These are phyloP conservation scores for Glycine tomentella DNA, from an alignment of 306 rosid genomes.

Conservation along the genomic window DNA sequence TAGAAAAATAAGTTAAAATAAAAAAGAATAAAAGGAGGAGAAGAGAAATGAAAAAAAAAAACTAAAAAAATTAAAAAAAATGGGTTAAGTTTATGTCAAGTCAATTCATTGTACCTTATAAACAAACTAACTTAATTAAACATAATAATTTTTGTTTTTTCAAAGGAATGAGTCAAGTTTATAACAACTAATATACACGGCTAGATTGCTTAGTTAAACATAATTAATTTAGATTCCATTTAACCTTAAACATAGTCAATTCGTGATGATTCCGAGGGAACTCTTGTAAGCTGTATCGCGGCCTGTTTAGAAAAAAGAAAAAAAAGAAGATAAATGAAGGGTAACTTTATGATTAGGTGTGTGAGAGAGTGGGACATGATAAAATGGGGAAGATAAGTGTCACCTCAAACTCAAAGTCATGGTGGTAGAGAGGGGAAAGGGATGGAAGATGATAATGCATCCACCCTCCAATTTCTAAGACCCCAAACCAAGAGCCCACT, in stretches of 20 bases:
- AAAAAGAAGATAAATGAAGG: not conserved
- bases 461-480: slow-evolving; percentile 39
- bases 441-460: slow-evolving; percentile 58
- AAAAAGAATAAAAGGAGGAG: too few species aligned
- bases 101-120: too few species aligned
- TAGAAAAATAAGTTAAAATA: too few species aligned
- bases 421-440: slow-evolving; percentile 51
- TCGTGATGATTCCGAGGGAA: not conserved
- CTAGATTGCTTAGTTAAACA: too few species aligned
- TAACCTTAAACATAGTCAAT: not conserved
- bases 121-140: too few species aligned
- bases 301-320: not conserved
- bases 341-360: slow-evolving; percentile 3
- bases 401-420: slow-evolving; percentile 55
- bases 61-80: too few species aligned
- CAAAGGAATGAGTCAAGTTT: too few species aligned
- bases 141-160: too few species aligned
- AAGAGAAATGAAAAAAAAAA: too few species aligned
- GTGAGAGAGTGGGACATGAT: not conserved
- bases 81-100: too few species aligned
- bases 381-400: slow-evolving; percentile 55
- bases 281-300: not conserved
- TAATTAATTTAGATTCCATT: too few species aligned
- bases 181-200: too few species aligned
- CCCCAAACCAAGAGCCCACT: slow-evolving; percentile 60